Base-by-base conservation (phyloP, 2,329 filamentous ascomycete species). In the Byssothecium circinans region DNA sequence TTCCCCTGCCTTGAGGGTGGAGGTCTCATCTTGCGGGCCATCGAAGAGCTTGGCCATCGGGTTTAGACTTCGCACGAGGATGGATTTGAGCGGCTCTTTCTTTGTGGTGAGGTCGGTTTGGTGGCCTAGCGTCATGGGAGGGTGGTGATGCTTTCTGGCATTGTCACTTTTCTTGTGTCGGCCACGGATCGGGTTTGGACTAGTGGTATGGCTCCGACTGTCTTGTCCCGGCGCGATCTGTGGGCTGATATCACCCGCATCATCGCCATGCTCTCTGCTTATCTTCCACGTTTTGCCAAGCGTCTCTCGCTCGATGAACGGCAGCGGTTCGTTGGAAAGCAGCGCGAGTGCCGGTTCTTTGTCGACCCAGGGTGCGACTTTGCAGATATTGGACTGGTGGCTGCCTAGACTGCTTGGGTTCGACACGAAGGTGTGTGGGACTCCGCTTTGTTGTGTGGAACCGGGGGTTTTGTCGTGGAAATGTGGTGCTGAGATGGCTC, bases 311-410 rank as follows among this genome's bases (percentile, higher is more conserved):
- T 33, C 44, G n/a, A 47, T 25, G 17, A 44, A 17, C 0, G 35
- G 20, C 6, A 43, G 25, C 1, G 42, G 23, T 1, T 17, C 45
- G 6, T 15, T 25, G 1, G 41, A 19, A 3, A 53, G 53, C 0
- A 41, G 11, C 1, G 43, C 27, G 2, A 56, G 36, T 0, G 34
- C 18, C 2, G 43, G 42, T 4, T 63, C 57, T 12, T 40, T 47
- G 18, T 61, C 57, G 2, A 56, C 48, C 62, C 62, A 65, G 4
- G 64, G 62, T 2, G 61, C 53, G 2, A 64, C 52, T 36, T 64
- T 60, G 29, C 46, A 45, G 27, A 62, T 58, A 8, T 60, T 49
- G 29, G 34, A 50, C 3, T 17, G 39, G 5, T 48, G 47, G 33
- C 47, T 58, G 8, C 49, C 50, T 3, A 23, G 39, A 25, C 50